Evolutionary conservation across 352 stramenopile species (phyloP).

Genomic region (Phytophthora litchii): DNA sequence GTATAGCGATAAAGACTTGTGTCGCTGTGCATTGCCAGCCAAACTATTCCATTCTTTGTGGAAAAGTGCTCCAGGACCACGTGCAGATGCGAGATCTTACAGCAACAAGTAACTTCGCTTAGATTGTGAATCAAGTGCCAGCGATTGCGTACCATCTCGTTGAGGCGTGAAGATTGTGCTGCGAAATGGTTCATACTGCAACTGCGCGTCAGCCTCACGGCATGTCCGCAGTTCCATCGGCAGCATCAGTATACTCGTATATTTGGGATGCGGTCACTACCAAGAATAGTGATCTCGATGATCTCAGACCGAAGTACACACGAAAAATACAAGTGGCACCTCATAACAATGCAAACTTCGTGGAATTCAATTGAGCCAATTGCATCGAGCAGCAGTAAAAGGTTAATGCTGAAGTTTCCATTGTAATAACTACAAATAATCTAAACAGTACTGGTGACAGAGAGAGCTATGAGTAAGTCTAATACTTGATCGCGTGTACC

Average conservation of each 20-base stretch:
- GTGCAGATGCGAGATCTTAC: slow-evolving; percentile 18
- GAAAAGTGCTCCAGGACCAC: slow-evolving; percentile 48
- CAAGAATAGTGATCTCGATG: no score
- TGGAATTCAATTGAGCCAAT: no score
- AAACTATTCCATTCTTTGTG: slow-evolving; percentile 53
- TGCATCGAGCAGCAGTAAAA: no score
- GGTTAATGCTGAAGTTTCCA: no score
- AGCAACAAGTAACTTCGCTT: not conserved
- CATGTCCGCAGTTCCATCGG: slow-evolving; percentile 49
- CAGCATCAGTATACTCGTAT: slow-evolving; percentile 41
- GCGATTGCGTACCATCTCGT: slow-evolving; percentile 24
- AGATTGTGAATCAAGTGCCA: no score
- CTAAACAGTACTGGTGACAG: no score
- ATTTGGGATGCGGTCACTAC: no score
- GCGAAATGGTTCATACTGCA: slow-evolving; percentile 57
- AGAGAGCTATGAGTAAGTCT: no score
- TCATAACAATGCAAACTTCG: no score
- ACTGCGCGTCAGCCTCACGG: slow-evolving; percentile 42
- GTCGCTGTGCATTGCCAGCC: slow-evolving; percentile 30
- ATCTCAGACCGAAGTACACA: no score
- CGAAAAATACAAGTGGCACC: no score
- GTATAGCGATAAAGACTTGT: slow-evolving; percentile 27
- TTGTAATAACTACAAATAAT: no score
- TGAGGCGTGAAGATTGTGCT: slow-evolving; percentile 43
- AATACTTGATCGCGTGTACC: slow-evolving; percentile 7